These are phyloP conservation scores for Oryza australiensis DNA, from an alignment of 176 grass and related monocot species.

Conservation along the genomic window DNA sequence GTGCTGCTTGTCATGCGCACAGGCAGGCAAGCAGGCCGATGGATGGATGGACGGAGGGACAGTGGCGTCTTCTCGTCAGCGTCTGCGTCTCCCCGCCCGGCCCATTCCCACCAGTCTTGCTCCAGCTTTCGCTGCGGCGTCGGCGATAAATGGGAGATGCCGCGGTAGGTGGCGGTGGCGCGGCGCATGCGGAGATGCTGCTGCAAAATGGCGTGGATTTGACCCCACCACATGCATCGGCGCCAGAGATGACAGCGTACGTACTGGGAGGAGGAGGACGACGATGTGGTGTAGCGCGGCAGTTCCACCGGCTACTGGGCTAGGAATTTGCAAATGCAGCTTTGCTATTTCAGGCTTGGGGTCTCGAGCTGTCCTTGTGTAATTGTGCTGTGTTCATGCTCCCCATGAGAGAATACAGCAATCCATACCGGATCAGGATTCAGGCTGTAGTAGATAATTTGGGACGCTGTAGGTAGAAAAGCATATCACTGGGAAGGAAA, in stretches of 20 bases:
- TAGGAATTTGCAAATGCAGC: background rate
- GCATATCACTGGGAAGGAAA: background rate
- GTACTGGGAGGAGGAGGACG: background rate
- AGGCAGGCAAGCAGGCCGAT: background rate
- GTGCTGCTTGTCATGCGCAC: slow-evolving; percentile 34
- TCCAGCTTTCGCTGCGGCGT: too few species aligned
- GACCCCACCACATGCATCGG: background rate
- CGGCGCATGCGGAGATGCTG: background rate
- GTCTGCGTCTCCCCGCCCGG: background rate
- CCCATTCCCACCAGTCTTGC: background rate
- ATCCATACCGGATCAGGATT: background rate
- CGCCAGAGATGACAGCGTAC: background rate
- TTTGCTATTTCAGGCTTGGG: background rate
- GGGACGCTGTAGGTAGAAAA: background rate
- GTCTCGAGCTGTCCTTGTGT: too few species aligned
- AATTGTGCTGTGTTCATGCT: background rate
- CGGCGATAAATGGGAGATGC: slow-evolving; percentile 36
- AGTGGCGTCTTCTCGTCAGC: slow-evolving; percentile 4
- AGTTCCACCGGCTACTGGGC: background rate
- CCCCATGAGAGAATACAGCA: too few species aligned
- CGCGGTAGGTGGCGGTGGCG: background rate
- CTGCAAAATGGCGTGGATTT: background rate
- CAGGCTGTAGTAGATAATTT: background rate
- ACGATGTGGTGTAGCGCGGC: background rate
- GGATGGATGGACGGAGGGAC: background rate